Evolutionary conservation across 2,329 filamentous ascomycete species (phyloP).

Genomic region (Dothiorella sarmentorum): DNA sequence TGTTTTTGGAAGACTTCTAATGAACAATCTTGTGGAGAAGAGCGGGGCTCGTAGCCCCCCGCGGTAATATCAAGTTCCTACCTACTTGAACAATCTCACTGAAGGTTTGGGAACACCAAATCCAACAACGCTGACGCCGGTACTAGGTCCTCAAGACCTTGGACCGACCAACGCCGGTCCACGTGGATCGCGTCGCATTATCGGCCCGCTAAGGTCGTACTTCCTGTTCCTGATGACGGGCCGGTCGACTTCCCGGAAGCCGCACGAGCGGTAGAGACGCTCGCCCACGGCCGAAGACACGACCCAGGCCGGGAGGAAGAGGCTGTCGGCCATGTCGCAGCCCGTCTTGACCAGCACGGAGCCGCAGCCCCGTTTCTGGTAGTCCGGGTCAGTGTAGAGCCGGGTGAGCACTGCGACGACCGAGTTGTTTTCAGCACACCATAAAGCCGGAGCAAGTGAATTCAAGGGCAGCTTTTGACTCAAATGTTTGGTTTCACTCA

Average conservation of each 20-base stretch:
- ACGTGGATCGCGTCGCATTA: slow-evolving; percentile 22
- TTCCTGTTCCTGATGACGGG: slow-evolving; percentile 18
- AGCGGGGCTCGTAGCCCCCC: too few species aligned
- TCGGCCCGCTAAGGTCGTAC: slow-evolving; percentile 14
- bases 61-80: too few species aligned
- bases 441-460: too few species aligned
- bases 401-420: slow-evolving; percentile 36
- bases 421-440: too few species aligned
- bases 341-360: slow-evolving; percentile 39
- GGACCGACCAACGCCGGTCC: slow-evolving; percentile 20
- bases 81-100: too few species aligned
- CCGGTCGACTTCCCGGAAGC: slow-evolving; percentile 24
- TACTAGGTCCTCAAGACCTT: slow-evolving; percentile 12
- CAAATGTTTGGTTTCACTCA: neutral
- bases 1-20: too few species aligned
- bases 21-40: too few species aligned
- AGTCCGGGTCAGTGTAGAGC: slow-evolving; percentile 35
- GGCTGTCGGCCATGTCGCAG: slow-evolving; percentile 30
- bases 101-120: too few species aligned
- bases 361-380: slow-evolving; percentile 37
- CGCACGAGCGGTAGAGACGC: slow-evolving; percentile 26
- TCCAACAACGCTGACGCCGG: too few species aligned
- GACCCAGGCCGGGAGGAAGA: slow-evolving; percentile 30
- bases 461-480: too few species aligned
- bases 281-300: slow-evolving; percentile 27